Conservation (phyloP, 164 flowering plant species). For the Cinnamomum micranthum region DNA sequence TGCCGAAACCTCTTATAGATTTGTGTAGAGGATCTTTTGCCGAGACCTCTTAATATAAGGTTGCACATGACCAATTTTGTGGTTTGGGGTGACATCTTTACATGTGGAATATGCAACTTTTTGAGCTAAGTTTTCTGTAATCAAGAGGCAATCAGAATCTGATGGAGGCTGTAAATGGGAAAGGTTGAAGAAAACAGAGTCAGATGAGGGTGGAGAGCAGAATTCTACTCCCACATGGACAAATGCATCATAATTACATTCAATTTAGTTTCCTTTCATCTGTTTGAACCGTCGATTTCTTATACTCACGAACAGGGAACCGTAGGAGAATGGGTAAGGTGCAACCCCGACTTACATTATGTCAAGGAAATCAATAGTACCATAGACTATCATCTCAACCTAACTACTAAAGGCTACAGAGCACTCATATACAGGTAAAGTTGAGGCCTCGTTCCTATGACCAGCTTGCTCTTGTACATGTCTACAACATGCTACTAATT, state of each 20-base stretch:
- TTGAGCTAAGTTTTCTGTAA: neutral
- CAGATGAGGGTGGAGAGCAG: neutral
- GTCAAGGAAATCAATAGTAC: constrained; percentile 12
- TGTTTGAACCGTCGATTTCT: neutral
- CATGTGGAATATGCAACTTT: neutral
- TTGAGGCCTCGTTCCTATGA: neutral
- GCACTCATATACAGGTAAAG: constrained; percentile 19
- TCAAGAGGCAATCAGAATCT: neutral
- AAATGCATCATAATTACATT: too few relatives aligned
- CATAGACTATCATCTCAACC: constrained; percentile 14
- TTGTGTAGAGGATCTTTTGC: neutral
- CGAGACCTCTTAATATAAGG: neutral
- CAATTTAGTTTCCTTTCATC: neutral
- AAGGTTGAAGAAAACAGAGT: neutral
- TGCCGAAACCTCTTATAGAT: neutral
- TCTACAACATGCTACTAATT: neutral
- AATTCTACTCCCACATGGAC: neutral
- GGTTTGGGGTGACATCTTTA: neutral
- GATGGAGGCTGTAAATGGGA: neutral
- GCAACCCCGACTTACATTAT: constrained; percentile 16
- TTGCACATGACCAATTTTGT: neutral
- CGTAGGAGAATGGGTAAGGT: constrained; percentile 24
- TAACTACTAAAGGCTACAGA: constrained; percentile 17
- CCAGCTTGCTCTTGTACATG: neutral
- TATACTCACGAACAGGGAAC: constrained; percentile 15